phyloP scores from a whole-genome alignment of 2,329 filamentous ascomycete genomes.

The Beauveria sp. region DNA sequence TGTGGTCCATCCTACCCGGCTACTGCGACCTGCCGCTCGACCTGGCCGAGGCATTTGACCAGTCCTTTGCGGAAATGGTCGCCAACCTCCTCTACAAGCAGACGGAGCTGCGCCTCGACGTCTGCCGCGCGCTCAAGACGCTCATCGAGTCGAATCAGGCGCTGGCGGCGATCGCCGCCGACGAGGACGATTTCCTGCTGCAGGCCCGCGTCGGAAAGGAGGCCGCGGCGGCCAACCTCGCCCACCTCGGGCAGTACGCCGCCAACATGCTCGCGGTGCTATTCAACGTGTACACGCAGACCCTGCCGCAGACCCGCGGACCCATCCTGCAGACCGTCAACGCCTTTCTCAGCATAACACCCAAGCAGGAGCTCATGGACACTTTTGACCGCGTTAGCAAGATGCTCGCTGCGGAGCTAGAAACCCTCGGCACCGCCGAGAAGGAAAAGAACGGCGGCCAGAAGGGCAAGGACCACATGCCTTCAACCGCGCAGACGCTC shows the following conservation, averaged over 20 bases:
- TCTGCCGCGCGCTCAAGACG: conserved; percentile 80
- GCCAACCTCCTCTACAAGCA: conserved; percentile 92
- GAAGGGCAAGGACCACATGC: conserved; percentile 64
- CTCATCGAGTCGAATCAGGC: conserved; percentile 88
- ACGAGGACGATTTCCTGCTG: conserved; percentile 64
- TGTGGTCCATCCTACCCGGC: conserved; percentile 87
- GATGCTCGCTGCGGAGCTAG: conserved; percentile 70
- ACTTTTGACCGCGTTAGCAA: conserved; percentile 83
- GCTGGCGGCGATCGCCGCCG: conserved; percentile 60
- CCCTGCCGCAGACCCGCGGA: conserved; percentile 82
- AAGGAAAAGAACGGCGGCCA: conserved; percentile 50
- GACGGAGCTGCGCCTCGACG: conserved; percentile 74
- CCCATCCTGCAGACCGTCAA: conserved; percentile 93
- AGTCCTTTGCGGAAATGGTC: conserved; percentile 79
- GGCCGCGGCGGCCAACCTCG: conserved; percentile 69
- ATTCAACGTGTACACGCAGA: conserved; percentile 99
- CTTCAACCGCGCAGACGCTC: conserved; percentile 85
- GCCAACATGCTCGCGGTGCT: conserved; percentile 89
- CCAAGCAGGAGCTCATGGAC: conserved; percentile 67
- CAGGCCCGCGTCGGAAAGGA: conserved; percentile 72
- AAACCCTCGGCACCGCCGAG: conserved; percentile 42
- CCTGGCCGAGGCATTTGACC: conserved; percentile 68
- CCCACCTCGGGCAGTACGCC: conserved; percentile 71
- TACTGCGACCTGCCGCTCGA: conserved; percentile 93
- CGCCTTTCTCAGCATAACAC: conserved; percentile 83